Evolutionary conservation across 2,329 filamentous ascomycete species (phyloP), one percentile per base, ranked within the genome.

Genomic region (Exophiala alcalophila): DNA sequence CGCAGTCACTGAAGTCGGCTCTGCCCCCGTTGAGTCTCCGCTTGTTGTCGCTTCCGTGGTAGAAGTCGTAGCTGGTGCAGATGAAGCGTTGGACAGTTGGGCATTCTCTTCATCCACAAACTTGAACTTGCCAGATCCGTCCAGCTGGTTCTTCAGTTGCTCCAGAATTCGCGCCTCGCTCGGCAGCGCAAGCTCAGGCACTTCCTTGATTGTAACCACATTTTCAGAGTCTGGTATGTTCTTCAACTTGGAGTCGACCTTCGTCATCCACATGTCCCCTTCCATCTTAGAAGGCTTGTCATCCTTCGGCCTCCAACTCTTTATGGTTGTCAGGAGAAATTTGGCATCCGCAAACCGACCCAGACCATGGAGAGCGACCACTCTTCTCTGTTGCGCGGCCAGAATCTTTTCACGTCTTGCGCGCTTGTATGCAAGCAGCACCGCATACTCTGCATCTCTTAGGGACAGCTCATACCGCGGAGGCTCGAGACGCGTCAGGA

Each of bases 361-460:
- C 27, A 89, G 69, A 34, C 81, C 78, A 63, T 80, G 85, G 18
- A 91, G 72, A 8, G 84, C 77, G 9, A 94, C 78, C 4, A 80
- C 85, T 25, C 91, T 80, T 55, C 90, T 80, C 57, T 92, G 79
- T 58, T 96, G 87, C 2, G 86, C 83, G n/a, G 87, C 78, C 31
- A 81, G 74, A 62, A 96, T 87, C 20, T 84, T 74, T 52, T 87
- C 80, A 36, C 85, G 80, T 57, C 83, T 84, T 21, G 77, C 85
- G 27, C 91, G 83, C 50, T 83, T 73, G 18, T 69, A 69, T 2
- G 82, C 83, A 3, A 74, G 66, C 25, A 74, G 66, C 39, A 84
- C 75, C 2, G 81, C 85, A 33, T 74, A 72, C 50, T 88, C 79
- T 25, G 83, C 81, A 63, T 90, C 85, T 26, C 68, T 70, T 30